Percentiles rank a stretch among this genome's conserved stretches.
Evolutionary conservation across 495 filamentous ascomycete species (phyloP).

Genomic region (Oleoguttula mirabilis): DNA sequence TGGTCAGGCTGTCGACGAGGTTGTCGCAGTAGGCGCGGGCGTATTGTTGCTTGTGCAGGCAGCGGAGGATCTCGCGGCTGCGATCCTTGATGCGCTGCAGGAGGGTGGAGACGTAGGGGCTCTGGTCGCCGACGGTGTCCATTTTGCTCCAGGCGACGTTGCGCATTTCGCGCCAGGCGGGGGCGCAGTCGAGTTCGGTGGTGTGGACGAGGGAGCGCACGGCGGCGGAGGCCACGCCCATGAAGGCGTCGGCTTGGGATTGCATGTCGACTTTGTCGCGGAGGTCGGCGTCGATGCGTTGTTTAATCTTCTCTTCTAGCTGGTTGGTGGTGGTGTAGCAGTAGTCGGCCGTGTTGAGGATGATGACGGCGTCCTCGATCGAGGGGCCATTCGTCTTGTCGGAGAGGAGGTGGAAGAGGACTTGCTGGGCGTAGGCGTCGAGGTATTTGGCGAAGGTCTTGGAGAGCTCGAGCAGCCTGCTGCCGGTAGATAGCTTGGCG

Average conservation of each 20-base stretch:
- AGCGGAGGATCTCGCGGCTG: constrained; percentile 56
- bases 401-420: constrained; percentile 68
- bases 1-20: constrained; percentile 71
- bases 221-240: constrained; percentile 83
- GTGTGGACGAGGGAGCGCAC: constrained; percentile 72
- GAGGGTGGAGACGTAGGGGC: constrained; percentile 76
- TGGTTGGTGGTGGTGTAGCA: constrained; percentile 88
- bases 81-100: constrained; percentile 57
- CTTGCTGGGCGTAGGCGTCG: constrained; percentile 89
- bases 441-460: constrained; percentile 83
- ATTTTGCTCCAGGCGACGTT: constrained; percentile 92
- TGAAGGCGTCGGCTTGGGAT: constrained; percentile 85
- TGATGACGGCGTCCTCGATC: constrained; percentile 66
- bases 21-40: constrained; percentile 91
- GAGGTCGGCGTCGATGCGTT: constrained; percentile 67
- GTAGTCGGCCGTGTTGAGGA: constrained; percentile 95
- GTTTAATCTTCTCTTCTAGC: constrained; percentile 87
- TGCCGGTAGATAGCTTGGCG: constrained; percentile 85
- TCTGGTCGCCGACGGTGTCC: constrained; percentile 91
- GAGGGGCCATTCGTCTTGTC: constrained; percentile 44
- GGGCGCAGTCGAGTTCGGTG: constrained; percentile 70
- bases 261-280: constrained; percentile 71
- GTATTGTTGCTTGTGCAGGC: constrained; percentile 88
- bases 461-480: constrained; percentile 72
- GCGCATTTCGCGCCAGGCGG: constrained; percentile 91